Evolutionary conservation across 1,139 yeast genomes (phyloP), one percentile per base, ranked within the genome.

Genomic region (Protomyces macrosporus): DNA sequence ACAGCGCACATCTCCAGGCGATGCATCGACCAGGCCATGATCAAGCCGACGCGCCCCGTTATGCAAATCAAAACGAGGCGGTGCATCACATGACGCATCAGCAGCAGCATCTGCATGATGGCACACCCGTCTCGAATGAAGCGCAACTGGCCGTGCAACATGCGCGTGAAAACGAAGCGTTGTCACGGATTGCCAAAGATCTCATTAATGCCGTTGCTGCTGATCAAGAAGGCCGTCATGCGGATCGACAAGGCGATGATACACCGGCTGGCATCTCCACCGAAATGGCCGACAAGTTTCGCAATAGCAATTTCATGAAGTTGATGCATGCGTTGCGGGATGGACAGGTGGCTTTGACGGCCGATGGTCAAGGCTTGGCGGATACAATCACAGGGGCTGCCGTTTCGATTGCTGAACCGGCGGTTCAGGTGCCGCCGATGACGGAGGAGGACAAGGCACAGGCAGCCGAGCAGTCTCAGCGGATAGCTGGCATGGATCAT

Each of bases 271-370:
- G 23, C 23, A 14, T 42, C 23, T 16, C 48, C 3, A 30, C 48
- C 6, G 48, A 23, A 6, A 42, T 42, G n/a, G 67, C 72, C 14
- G 70, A 70, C 45, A 77, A 77, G 66, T 73, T 77, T 67, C 69
- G 72, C 62, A 70, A 72, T 58, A 74, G 78, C 54, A 71, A 75
- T 45, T 77, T 77, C 66, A 71, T 77, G 72, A 70, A 72, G n/a
- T 70, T 77, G 50, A 77, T 77, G 80, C 72, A 72, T 45, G 72
- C 74, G 60, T 69, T 77, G 14, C 70, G 76, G 34, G 72, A 72
- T 51, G 69, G 70, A 54, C 70, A 73, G 56, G 75, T 73, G 16
- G 68, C 68, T 10, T 68, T 77, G 7, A 71, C 72, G 34, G 75
- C 73, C 9, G 71, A 73, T 45, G 48, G 48, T 5, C 48, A 42